Evolutionary conservation across 2,329 filamentous ascomycete species (phyloP).

Genomic region (Pseudocercospora eumusae): DNA sequence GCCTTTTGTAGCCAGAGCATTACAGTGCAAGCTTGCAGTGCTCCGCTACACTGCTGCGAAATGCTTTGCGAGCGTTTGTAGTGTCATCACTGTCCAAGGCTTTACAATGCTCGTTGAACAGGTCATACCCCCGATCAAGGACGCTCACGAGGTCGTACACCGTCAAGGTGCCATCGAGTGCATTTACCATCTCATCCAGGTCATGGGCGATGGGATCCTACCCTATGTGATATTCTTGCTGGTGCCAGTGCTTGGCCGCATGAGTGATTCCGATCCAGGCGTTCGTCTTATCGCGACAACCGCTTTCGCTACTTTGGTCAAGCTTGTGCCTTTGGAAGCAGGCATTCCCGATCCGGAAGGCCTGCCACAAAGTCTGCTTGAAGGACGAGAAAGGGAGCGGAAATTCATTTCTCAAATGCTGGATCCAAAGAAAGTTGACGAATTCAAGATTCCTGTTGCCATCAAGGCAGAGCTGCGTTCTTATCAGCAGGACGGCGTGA

Average conservation of each 20-base stretch:
- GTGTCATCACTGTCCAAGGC: constrained; percentile 88
- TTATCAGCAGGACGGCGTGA: constrained; percentile 98
- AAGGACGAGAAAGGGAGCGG: constrained; percentile 88
- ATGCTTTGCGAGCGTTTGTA: constrained; percentile 95
- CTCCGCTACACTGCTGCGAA: constrained; percentile 97
- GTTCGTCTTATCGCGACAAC: constrained; percentile 93
- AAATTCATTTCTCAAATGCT: constrained; percentile 97
- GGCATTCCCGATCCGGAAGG: constrained; percentile 96
- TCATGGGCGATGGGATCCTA: constrained; percentile 94
- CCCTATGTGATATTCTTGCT: constrained; percentile 99
- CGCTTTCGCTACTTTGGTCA: constrained; percentile 94
- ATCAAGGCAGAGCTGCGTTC: constrained; percentile 96
- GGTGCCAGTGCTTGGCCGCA: constrained; percentile 90
- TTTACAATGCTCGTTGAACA: constrained; percentile 96
- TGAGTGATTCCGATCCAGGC: constrained; percentile 98
- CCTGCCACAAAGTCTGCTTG: constrained; percentile 81
- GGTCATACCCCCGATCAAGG: constrained; percentile 87
- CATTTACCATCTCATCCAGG: constrained; percentile 94
- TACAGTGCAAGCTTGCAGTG: constrained; percentile 85
- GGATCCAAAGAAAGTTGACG: constrained; percentile 93
- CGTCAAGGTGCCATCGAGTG: constrained; percentile 93
- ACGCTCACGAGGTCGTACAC: constrained; percentile 81
- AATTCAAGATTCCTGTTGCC: constrained; percentile 88
- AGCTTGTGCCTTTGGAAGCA: constrained; percentile 92
- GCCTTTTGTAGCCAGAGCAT: constrained; percentile 80